Evolutionary conservation across 306 rosid species (phyloP), one percentile per base, ranked within the genome.

Genomic region (Cicer chorassanicum): DNA sequence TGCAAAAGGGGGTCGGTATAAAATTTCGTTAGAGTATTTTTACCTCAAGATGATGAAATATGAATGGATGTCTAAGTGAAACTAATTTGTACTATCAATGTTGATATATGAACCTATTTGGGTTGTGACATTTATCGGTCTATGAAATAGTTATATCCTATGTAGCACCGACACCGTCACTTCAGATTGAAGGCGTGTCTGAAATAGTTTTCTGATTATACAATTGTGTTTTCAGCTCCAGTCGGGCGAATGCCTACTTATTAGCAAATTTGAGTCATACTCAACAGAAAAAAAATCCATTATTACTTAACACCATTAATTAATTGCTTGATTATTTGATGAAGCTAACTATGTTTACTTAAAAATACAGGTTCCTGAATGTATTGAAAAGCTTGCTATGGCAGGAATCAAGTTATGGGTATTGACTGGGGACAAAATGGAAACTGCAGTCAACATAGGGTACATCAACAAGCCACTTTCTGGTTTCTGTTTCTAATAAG

Each of bases 351-450:
- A 19, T 67, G 69, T 78, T 77, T 80, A 74, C 73, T 76, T 75
- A 66, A 70, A 65, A 78, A 19, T 77, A 65, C 90, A 90, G 98
- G 98, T 92, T 78, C 94, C 98, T 36, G 95, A 87, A 70, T 90
- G 98, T 79, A 89, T 92, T 29, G 79, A 72, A 60, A 92, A 84
- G 80, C 96, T 92, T 56, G 84, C 86, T 56, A 81, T 29, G 46
- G 92, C 98, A 42, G 89, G 94, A 73, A 93, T 93, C 74, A 90
- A 93, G 81, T 69, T 93, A 84, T 93, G 98, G 98, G 97, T 93
- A 45, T 78, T 93, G 81, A 93, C 98, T 3, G 98, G 98, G 63
- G 98, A 93, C 86, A 93, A 90, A 75, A 90, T 90, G 98, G 98
- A 93, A 82, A 93, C 98, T 74, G 98, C 98, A 11, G 79, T 90